Conservation (phyloP, 2,329 filamentous ascomycete genomes). For the Colletotrichum salicis region DNA sequence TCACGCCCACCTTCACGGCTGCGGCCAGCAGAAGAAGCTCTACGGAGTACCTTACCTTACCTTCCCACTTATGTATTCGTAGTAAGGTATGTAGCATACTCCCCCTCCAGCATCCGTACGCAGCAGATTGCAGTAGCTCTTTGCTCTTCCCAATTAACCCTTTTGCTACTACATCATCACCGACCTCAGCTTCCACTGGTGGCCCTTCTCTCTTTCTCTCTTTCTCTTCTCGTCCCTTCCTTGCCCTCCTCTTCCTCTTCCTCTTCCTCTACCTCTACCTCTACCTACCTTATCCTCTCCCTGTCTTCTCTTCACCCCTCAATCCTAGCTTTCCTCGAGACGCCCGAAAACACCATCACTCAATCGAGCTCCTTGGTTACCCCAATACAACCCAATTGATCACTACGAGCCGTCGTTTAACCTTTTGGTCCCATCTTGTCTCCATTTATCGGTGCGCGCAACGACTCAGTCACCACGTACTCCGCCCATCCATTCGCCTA, state of each 20-base stretch:
- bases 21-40: slow-evolving; percentile 28
- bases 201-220: slow-evolving; percentile 1
- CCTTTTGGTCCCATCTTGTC: slow-evolving; percentile 29
- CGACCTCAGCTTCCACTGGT: slow-evolving; percentile 22
- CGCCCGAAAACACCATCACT: neutral
- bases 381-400: slow-evolving; percentile 32
- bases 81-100: neutral
- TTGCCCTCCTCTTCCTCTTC: slow-evolving; percentile 1
- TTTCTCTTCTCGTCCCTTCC: neutral
- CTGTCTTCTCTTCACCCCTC: neutral
- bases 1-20: slow-evolving; percentile 17
- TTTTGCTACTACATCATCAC: slow-evolving; percentile 30
- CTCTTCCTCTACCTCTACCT: neutral
- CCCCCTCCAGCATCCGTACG: neutral
- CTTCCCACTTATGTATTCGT: slow-evolving; percentile 1
- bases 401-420: slow-evolving; percentile 27
- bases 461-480: slow-evolving; percentile 33
- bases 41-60: slow-evolving; percentile 1
- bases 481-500: slow-evolving; percentile 22
- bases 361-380: slow-evolving; percentile 6
- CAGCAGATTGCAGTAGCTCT: slow-evolving; percentile 2
- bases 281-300: neutral
- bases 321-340: neutral
- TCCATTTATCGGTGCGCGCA: slow-evolving; percentile 31
- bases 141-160: neutral